phyloP scores from a whole-genome alignment of 192 early-diverging fungal genomes.

The Rhizoclosmatium globosum region DNA sequence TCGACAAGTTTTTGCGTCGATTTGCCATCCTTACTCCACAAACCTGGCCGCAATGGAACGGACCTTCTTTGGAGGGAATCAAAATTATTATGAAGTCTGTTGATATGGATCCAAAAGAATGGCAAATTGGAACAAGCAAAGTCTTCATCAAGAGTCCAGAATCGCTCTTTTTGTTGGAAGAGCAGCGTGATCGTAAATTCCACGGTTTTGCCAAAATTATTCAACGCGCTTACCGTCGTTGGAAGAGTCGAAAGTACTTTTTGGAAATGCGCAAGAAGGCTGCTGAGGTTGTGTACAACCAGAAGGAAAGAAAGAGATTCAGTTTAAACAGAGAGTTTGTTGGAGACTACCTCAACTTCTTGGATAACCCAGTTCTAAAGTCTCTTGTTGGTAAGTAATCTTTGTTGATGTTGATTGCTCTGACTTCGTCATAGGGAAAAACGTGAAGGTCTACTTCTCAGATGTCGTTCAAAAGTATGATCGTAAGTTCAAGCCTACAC shows the following conservation, averaged over 20 bases:
- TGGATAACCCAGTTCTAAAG: slow-evolving; percentile 67
- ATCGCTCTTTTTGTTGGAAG: slow-evolving; percentile 90
- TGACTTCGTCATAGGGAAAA: slow-evolving; percentile 51
- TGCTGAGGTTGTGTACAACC: slow-evolving; percentile 83
- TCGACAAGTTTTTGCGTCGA: slow-evolving; percentile 84
- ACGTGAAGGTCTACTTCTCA: slow-evolving; percentile 63
- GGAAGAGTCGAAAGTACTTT: slow-evolving; percentile 90
- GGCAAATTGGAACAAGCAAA: slow-evolving; percentile 96
- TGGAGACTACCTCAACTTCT: slow-evolving; percentile 86
- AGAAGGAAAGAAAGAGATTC: slow-evolving; percentile 93
- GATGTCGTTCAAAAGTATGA: slow-evolving; percentile 64
- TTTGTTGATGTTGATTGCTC: background rate
- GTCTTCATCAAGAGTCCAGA: slow-evolving; percentile 97
- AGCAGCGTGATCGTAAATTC: slow-evolving; percentile 93
- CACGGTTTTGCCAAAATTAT: slow-evolving; percentile 94
- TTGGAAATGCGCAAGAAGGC: slow-evolving; percentile 93
- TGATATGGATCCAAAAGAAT: slow-evolving; percentile 83
- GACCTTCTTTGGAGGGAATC: slow-evolving; percentile 75
- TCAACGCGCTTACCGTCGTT: slow-evolving; percentile 87
- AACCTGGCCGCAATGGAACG: slow-evolving; percentile 81
- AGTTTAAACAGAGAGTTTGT: slow-evolving; percentile 86
- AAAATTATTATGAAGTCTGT: slow-evolving; percentile 86
- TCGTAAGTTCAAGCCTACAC: slow-evolving; percentile 62
- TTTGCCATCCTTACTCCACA: slow-evolving; percentile 86
- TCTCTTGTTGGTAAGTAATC: slow-evolving; percentile 55